Conservation (phyloP, 2,329 filamentous ascomycete species). For the Sporothrix humicola region DNA sequence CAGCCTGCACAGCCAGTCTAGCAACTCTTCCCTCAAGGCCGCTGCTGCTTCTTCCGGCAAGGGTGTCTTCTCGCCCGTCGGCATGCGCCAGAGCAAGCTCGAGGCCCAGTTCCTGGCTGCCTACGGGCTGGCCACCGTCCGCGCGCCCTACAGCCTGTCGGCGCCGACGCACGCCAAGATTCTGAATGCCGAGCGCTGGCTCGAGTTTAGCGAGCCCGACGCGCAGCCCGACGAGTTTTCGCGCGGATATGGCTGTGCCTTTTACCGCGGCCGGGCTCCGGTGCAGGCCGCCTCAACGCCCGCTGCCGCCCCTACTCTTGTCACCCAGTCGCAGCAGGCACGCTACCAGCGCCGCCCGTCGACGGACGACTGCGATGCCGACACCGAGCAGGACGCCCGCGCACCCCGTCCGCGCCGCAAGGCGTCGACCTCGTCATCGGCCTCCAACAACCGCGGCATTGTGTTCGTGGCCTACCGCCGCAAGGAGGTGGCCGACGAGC, state of each 20-base stretch:
- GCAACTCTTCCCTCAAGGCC: background rate
- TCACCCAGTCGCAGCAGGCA: conserved; percentile 11
- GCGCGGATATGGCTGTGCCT: conserved; percentile 60
- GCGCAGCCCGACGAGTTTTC: conserved; percentile 54
- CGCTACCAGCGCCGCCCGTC: conserved; percentile 34
- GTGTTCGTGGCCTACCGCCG: conserved; percentile 63
- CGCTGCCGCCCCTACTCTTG: background rate
- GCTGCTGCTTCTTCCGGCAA: conserved; percentile 19
- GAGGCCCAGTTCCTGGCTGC: conserved; percentile 59
- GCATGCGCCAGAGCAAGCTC: conserved; percentile 36
- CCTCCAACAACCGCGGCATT: conserved; percentile 55
- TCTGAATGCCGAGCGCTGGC: conserved; percentile 57
- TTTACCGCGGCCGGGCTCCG: conserved; percentile 51
- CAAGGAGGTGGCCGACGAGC: conserved; percentile 47
- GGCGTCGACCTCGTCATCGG: background rate
- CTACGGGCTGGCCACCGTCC: conserved; percentile 58
- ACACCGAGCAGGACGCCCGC: conserved; percentile 39
- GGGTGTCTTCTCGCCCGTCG: conserved; percentile 36
- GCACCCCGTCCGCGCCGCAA: conserved; percentile 9
- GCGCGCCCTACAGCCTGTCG: conserved; percentile 59
- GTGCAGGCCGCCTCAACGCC: background rate
- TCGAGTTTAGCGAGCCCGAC: conserved; percentile 56
- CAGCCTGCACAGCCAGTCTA: conserved; percentile 27
- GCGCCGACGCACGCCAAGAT: conserved; percentile 57
- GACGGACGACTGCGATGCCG: conserved; percentile 39